A percentile compares a stretch with the other conserved stretches of the same genome.
Conservation (phyloP, 805 yeast genomes). For the Clavispora phyllophila region DNA sequence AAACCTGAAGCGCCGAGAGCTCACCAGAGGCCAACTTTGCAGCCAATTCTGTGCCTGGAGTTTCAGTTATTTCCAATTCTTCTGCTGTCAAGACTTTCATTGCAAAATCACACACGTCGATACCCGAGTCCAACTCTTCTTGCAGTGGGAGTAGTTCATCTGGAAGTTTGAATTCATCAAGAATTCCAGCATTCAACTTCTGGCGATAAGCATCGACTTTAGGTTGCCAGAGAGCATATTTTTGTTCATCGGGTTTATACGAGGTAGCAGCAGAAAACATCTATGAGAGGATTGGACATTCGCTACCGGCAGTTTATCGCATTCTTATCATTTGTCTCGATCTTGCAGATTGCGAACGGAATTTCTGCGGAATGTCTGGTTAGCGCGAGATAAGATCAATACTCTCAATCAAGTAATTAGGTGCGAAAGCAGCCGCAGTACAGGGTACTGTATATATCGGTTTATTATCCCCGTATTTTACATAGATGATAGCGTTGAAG, state of each 20-base stretch:
- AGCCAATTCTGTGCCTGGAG: slow-evolving; percentile 11
- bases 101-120: slow-evolving; percentile 10
- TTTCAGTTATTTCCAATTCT: slow-evolving; percentile 10
- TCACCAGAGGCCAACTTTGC: slow-evolving; percentile 10
- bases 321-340: no score
- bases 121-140: slow-evolving; percentile 11
- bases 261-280: slow-evolving; percentile 2
- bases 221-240: slow-evolving; percentile 21
- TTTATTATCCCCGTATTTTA: no score
- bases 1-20: slow-evolving; percentile 10
- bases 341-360: no score
- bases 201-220: slow-evolving; percentile 28
- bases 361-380: no score
- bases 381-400: no score
- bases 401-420: no score
- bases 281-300: neutral
- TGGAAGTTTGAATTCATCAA: slow-evolving; percentile 10
- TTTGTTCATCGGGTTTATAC: slow-evolving; percentile 7
- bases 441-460: no score
- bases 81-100: slow-evolving; percentile 7
- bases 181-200: slow-evolving; percentile 18
- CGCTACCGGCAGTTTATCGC: no score
- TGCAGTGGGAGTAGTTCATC: slow-evolving; percentile 10
- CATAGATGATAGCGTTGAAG: no score
- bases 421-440: no score